Conservation (phyloP, 2,329 filamentous ascomycete genomes). For the Chaetomiaceae sp. region DNA sequence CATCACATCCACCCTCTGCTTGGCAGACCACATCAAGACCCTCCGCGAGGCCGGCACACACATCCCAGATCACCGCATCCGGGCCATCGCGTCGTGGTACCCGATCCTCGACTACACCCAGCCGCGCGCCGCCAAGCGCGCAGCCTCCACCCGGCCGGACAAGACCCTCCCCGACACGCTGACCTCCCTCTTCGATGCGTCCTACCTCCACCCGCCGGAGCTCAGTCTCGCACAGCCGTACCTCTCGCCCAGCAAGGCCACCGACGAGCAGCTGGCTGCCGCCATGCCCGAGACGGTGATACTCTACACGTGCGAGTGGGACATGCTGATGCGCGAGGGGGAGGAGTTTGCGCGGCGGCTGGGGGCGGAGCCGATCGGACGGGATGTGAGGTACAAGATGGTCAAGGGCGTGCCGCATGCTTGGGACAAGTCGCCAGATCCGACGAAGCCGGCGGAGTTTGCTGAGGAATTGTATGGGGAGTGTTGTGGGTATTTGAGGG, state of each 20-base stretch:
- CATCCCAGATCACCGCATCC: conserved; percentile 42
- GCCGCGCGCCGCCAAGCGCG: conserved; percentile 51
- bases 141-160: conserved; percentile 51
- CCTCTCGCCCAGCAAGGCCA: conserved; percentile 55
- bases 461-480: conserved; percentile 51
- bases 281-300: conserved; percentile 50
- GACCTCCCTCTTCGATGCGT: conserved; percentile 60
- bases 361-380: conserved; percentile 41
- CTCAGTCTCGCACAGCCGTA: conserved; percentile 48
- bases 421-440: conserved; percentile 65
- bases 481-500: conserved; percentile 48
- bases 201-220: conserved; percentile 53
- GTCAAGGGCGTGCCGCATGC: conserved; percentile 57
- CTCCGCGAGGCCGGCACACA: conserved; percentile 37
- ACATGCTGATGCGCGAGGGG: conserved; percentile 60
- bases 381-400: conserved; percentile 55
- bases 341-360: conserved; percentile 59
- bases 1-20: conserved; percentile 39
- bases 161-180: conserved; percentile 54
- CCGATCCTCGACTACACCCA: conserved; percentile 59
- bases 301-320: conserved; percentile 59
- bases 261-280: conserved; percentile 44
- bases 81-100: conserved; percentile 56
- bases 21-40: conserved; percentile 33
- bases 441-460: conserved; percentile 46